Evolutionary conservation across 2,329 filamentous ascomycete species (phyloP).

Genomic region (Colletotrichum liaoningense): DNA sequence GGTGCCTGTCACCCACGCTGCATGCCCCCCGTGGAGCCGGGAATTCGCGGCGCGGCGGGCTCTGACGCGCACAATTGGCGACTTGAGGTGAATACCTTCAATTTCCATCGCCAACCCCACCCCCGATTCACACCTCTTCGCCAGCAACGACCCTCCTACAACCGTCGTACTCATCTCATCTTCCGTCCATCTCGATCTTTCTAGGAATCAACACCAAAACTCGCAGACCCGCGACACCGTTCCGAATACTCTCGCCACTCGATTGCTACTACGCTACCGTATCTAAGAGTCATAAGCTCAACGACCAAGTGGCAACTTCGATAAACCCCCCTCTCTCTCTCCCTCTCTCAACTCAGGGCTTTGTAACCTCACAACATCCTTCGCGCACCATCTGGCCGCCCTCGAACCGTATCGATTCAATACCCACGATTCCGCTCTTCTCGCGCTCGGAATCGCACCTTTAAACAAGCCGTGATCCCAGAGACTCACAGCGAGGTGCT

Average conservation of each 20-base stretch:
- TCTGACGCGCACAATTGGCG: slow-evolving; percentile 34
- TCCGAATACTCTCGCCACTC: not conserved
- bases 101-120: slow-evolving; percentile 10
- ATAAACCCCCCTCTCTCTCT: not conserved
- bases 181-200: not conserved
- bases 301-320: slow-evolving; percentile 33
- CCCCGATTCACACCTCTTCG: not conserved
- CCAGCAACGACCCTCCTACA: not conserved
- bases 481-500: slow-evolving; percentile 92
- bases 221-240: slow-evolving; percentile 2
- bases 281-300: not conserved
- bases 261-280: not conserved
- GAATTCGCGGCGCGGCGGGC: slow-evolving; percentile 25
- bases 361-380: not conserved
- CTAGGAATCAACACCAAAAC: slow-evolving; percentile 6
- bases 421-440: slow-evolving; percentile 37
- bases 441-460: slow-evolving; percentile 67
- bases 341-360: slow-evolving; percentile 2
- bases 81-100: slow-evolving; percentile 24
- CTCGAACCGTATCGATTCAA: slow-evolving; percentile 31
- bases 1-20: slow-evolving; percentile 2
- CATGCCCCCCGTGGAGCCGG: slow-evolving; percentile 6
- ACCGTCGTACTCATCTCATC: not conserved
- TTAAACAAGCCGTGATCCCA: slow-evolving; percentile 92
- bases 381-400: not conserved